Evolutionary conservation across 2,329 filamentous ascomycete genomes (phyloP).

Genomic region (Helminthosporium solani): DNA sequence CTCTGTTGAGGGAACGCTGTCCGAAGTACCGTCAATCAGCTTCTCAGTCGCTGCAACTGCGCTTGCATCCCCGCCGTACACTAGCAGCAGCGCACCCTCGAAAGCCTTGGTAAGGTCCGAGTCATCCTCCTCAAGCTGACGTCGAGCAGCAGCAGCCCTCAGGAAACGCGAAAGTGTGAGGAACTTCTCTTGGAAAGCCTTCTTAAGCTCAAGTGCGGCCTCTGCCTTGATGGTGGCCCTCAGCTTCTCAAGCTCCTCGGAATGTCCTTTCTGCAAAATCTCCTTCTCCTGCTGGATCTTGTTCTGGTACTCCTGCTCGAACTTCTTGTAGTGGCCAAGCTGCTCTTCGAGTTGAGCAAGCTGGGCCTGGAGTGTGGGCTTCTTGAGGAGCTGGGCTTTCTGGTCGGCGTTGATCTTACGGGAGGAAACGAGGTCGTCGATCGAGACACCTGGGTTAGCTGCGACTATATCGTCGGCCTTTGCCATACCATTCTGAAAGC

Average conservation of each 20-base stretch:
- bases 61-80: slow-evolving; percentile 75
- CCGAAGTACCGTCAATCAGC: slow-evolving; percentile 70
- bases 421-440: slow-evolving; percentile 69
- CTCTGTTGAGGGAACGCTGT: slow-evolving; percentile 64
- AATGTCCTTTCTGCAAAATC: slow-evolving; percentile 55
- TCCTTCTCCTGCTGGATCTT: slow-evolving; percentile 61
- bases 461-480: slow-evolving; percentile 70
- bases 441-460: slow-evolving; percentile 67
- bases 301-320: slow-evolving; percentile 69
- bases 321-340: slow-evolving; percentile 70
- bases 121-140: slow-evolving; percentile 69
- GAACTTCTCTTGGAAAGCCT: slow-evolving; percentile 60
- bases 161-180: slow-evolving; percentile 77
- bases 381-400: slow-evolving; percentile 74
- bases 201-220: slow-evolving; percentile 49
- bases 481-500: slow-evolving; percentile 62
- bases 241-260: slow-evolving; percentile 57
- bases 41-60: slow-evolving; percentile 75
- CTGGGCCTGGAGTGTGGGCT: slow-evolving; percentile 68
- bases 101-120: slow-evolving; percentile 77
- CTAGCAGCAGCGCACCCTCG: slow-evolving; percentile 74
- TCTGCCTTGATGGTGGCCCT: slow-evolving; percentile 58
- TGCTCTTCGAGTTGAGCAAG: slow-evolving; percentile 72
- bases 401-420: slow-evolving; percentile 81
- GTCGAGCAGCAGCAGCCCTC: slow-evolving; percentile 71